Evolutionary conservation across 2,329 filamentous ascomycete species (phyloP).

Genomic region (Chaetomium strumarium): DNA sequence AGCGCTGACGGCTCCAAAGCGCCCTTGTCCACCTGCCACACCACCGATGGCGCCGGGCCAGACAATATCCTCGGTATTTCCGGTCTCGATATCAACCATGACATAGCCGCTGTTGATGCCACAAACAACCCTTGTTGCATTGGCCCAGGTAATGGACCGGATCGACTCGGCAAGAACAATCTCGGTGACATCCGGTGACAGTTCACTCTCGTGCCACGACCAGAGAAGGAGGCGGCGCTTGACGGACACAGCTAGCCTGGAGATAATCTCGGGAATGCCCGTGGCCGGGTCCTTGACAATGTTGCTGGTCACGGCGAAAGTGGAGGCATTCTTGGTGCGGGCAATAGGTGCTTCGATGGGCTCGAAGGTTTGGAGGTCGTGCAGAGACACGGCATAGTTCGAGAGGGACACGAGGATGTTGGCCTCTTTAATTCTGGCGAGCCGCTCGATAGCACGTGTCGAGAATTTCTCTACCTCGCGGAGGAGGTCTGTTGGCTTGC

Average conservation of each 20-base stretch:
- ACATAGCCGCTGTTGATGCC: constrained; percentile 91
- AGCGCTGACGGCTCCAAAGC: constrained; percentile 75
- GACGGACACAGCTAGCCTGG: constrained; percentile 82
- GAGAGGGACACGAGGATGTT: constrained; percentile 86
- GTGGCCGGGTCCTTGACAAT: constrained; percentile 85
- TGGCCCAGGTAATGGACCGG: constrained; percentile 86
- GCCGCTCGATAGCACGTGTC: constrained; percentile 80
- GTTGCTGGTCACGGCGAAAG: constrained; percentile 91
- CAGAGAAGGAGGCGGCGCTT: constrained; percentile 86
- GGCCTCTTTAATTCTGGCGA: constrained; percentile 92
- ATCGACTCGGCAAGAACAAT: constrained; percentile 76
- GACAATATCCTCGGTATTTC: constrained; percentile 69
- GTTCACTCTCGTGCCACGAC: constrained; percentile 94
- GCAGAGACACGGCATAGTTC: constrained; percentile 80
- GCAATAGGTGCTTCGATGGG: constrained; percentile 69
- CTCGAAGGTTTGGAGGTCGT: constrained; percentile 81
- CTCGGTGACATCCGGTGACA: constrained; percentile 67
- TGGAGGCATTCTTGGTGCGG: constrained; percentile 80
- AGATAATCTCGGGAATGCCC: constrained; percentile 88
- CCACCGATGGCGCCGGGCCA: constrained; percentile 68
- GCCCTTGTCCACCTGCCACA: constrained; percentile 54
- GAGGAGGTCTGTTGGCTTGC: constrained; percentile 70
- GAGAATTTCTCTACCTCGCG: constrained; percentile 95
- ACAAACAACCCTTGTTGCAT: constrained; percentile 76
- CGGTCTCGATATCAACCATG: constrained; percentile 75